Base-by-base conservation (phyloP, 352 stramenopile species). In the Globisporangium parvum region DNA sequence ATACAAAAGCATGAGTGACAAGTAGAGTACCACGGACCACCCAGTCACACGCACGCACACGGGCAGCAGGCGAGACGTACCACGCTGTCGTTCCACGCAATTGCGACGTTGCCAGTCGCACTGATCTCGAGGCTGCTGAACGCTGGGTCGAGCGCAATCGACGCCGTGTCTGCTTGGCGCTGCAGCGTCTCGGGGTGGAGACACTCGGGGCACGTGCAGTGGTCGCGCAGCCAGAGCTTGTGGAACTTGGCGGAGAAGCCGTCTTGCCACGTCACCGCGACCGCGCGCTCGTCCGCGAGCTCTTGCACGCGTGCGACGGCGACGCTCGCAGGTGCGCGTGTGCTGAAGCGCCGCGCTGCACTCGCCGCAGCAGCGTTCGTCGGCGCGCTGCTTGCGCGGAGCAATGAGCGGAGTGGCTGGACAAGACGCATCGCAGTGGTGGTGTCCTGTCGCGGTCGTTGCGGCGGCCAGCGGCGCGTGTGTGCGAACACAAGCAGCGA, bases 221-320 rank as follows among this genome's bases (percentile, higher is more conserved):
- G 80, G 60, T 94, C 84, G 44, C 84, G 84, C 58, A 94, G 73
- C 84, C 84, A 93, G 46, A 88, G 76, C 61, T 87, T 91, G 65
- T 92, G 84, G 66, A 93, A 93, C 53, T 78, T 86, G 51, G 84
- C 79, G 35, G 67, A 77, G 45, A 83, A 77, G 40, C 83, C 84
- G 66, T 93, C 84, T 26, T 82, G 64, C 74, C 86, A 93, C 42
- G 75, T 88, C 40, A 93, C 68, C 42, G 67, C 62, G 48, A 93
- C 68, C 2, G 83, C 80, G 37, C 68, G 56, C 47, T 86, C 74
- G 21, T 55, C 56, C 5, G 40, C 56, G n/a, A 88, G 63, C 26
- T 91, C 69, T 57, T 81, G 68, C 40, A 86, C 80, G 58, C 67
- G 67, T 35, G 58, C 58, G 37, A 84, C 23, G n/a, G 50, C 56